Evolutionary conservation across 2,329 filamentous ascomycete genomes (phyloP).

Genomic region (Aspergillus pseudoglaucus): DNA sequence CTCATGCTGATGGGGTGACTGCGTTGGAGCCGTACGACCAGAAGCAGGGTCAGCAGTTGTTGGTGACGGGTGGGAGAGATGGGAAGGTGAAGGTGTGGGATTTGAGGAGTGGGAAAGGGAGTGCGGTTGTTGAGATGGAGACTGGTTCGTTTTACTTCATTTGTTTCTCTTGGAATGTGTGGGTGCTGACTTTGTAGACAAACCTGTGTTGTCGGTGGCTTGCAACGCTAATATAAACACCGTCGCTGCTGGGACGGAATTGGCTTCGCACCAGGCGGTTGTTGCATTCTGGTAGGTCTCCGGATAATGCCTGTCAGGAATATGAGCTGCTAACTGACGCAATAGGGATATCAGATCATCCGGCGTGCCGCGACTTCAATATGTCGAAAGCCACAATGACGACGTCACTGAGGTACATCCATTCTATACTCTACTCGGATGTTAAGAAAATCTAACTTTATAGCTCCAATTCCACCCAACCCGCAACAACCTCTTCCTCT

Average conservation of each 20-base stretch:
- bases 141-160: constrained; percentile 9
- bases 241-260: constrained; percentile 52
- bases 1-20: constrained; percentile 34
- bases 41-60: constrained; percentile 15
- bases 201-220: constrained; percentile 49
- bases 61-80: constrained; percentile 36
- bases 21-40: constrained; percentile 25
- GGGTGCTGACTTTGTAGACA: constrained; percentile 31
- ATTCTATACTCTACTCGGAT: constrained; percentile 2
- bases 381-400: constrained; percentile 48
- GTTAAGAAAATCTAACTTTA: constrained; percentile 1
- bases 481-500: constrained; percentile 49
- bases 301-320: background rate
- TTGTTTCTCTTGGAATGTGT: background rate
- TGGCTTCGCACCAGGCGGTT: constrained; percentile 37
- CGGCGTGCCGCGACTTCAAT: constrained; percentile 29
- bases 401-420: constrained; percentile 51
- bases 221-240: constrained; percentile 41
- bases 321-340: constrained; percentile 20
- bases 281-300: constrained; percentile 36
- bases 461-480: constrained; percentile 48
- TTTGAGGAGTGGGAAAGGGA: constrained; percentile 23
- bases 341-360: constrained; percentile 40
- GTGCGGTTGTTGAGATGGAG: constrained; percentile 27
- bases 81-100: constrained; percentile 39